Base-by-base conservation (phyloP, 2,329 filamentous ascomycete genomes). In the Fusarium buharicum region DNA sequence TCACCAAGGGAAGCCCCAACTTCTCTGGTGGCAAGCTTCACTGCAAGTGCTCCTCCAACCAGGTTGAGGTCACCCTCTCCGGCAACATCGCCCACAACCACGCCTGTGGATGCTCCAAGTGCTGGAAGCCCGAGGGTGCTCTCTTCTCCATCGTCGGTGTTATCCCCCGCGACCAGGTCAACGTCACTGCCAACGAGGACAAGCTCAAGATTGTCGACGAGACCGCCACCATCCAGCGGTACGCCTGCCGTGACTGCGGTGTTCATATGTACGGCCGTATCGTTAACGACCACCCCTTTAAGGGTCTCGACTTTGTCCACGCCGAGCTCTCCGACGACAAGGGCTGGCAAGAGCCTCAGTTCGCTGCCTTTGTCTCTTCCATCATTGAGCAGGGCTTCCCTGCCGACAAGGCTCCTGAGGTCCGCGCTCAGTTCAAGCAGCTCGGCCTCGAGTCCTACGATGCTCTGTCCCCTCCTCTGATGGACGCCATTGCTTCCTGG, bases 321-420 rank as follows among this genome's bases (percentile, higher is more conserved):
- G 79, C 78, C 1, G 87, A 90, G 75, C 76, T 90, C 39, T 84
- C 81, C 16, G 76, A 82, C 46, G 74, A 82, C 50, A 79, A 83
- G 71, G 87, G 87, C n/a, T 90, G 88, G 87, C 87, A 90, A 75
- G 87, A 89, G 76, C 86, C 86, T 7, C 87, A 90, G 70, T 90
- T 90, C 64, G 87, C 87, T 3, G 88, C 82, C 0, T 90, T 90
- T 58, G 86, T 90, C 34, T 86, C 83, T 31, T 87, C 83, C 52
- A 85, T 90, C 55, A 88, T 90, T 56, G 87, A 90, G 81, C 86
- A 89, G 70, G 88, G 87, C 1, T 88, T 85, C 66, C 74, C 82
- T 41, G 83, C 86, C 0, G 72, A 76, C 14, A 76, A 78, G 31
- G 87, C 88, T 67, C 81, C 79, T 44, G 81, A 78, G 16, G 82